Conservation (phyloP, 2,329 filamentous ascomycete species). For the Penicillium sp. region DNA sequence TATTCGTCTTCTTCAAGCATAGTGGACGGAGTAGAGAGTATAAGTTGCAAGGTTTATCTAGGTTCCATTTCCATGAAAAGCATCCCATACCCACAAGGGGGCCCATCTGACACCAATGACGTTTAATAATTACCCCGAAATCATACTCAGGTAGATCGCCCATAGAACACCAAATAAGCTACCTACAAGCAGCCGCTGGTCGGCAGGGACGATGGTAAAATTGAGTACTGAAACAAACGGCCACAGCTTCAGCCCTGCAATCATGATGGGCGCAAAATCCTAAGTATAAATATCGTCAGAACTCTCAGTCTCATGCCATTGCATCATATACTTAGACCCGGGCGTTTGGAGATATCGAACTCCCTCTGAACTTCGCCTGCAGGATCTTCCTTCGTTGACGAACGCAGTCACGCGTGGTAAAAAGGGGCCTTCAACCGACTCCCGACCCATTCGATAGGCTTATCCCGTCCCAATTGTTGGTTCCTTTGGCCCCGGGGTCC, state of each 20-base stretch:
- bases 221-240: slow-evolving; percentile 44
- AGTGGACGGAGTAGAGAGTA: no score
- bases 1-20: no score
- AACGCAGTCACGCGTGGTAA: neutral
- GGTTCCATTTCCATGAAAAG: no score
- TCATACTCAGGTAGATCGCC: slow-evolving; percentile 45
- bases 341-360: neutral
- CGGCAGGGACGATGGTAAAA: slow-evolving; percentile 43
- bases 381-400: neutral
- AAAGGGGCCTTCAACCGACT: neutral
- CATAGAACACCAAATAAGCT: slow-evolving; percentile 43
- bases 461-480: no score
- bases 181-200: slow-evolving; percentile 39
- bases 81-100: neutral
- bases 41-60: no score
- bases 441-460: neutral
- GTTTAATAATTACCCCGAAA: slow-evolving; percentile 24
- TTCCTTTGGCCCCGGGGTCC: neutral
- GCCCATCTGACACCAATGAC: neutral
- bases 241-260: slow-evolving; percentile 46
- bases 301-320: neutral
- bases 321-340: no score
- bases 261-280: slow-evolving; percentile 43
- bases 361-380: neutral
- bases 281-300: slow-evolving; percentile 15